Conservation (phyloP, 2,329 filamentous ascomycete species). For the Cercospora sojina region DNA sequence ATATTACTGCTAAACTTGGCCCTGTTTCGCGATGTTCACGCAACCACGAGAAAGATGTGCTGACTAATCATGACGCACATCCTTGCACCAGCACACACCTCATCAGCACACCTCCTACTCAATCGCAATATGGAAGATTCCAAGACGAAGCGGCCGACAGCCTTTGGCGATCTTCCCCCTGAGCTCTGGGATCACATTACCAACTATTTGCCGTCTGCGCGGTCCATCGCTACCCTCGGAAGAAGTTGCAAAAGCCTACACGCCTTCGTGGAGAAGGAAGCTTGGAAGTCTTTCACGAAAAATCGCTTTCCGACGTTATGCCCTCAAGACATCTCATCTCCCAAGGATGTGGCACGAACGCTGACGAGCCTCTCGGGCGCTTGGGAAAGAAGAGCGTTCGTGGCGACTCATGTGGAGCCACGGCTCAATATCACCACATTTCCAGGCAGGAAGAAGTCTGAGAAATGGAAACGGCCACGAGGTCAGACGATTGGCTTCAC, state of each 20-base stretch:
- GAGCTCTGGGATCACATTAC: slow-evolving; percentile 42
- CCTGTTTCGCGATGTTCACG: not conserved
- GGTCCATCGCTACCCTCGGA: slow-evolving; percentile 46
- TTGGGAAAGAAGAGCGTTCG: slow-evolving; percentile 56
- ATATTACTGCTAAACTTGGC: not conserved
- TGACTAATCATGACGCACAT: slow-evolving; percentile 5
- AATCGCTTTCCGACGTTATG: slow-evolving; percentile 48
- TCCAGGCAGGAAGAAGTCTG: slow-evolving; percentile 29
- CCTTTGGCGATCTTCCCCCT: slow-evolving; percentile 39
- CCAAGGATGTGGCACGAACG: slow-evolving; percentile 54
- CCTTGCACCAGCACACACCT: not conserved
- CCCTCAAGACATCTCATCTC: slow-evolving; percentile 42
- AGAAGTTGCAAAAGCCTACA: slow-evolving; percentile 49
- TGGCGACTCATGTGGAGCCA: slow-evolving; percentile 55
- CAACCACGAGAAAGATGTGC: not conserved
- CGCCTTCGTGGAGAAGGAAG: slow-evolving; percentile 45
- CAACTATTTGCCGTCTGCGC: slow-evolving; percentile 47
- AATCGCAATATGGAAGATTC: not conserved
- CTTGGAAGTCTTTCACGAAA: slow-evolving; percentile 52
- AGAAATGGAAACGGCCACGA: slow-evolving; percentile 44
- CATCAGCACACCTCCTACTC: not conserved
- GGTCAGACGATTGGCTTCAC: slow-evolving; percentile 60
- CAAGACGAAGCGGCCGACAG: slow-evolving; percentile 18
- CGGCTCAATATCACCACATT: slow-evolving; percentile 38
- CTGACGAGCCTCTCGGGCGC: slow-evolving; percentile 58